Percentiles rank a stretch among this genome's conserved stretches.
These are phyloP conservation scores for Medicago truncatula DNA, from an alignment of 306 rosid species.

Conservation along the genomic window DNA sequence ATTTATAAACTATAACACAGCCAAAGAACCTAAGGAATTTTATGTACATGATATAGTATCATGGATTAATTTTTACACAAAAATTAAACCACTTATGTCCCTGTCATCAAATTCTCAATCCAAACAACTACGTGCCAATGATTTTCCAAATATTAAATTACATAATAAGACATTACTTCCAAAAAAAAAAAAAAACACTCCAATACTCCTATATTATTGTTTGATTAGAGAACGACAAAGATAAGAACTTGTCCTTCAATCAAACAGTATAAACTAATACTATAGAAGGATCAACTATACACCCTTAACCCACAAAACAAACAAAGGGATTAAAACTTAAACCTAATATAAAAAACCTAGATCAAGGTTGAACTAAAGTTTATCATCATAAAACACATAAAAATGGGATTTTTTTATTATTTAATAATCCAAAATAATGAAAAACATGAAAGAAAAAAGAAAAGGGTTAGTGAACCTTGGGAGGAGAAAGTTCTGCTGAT, in stretches of 20 bases:
- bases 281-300: not conserved
- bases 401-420: not conserved
- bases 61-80: constrained; percentile 15
- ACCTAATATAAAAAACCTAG: not conserved
- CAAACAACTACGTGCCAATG: not conserved
- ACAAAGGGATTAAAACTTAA: not conserved
- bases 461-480: constrained; percentile 64
- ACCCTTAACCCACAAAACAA: not conserved
- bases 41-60: constrained; percentile 6
- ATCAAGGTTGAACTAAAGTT: not conserved
- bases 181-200: not conserved
- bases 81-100: not conserved
- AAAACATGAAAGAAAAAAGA: constrained; percentile 2
- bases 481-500: constrained; percentile 76
- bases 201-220: not conserved
- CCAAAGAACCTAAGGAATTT: constrained; percentile 25
- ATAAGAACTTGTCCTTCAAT: not conserved
- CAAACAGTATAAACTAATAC: not conserved
- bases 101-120: constrained; percentile 4
- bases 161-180: not conserved
- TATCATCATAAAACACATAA: not conserved
- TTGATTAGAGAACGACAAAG: constrained; percentile 13
- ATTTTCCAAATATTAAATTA: not conserved
- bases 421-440: not conserved
- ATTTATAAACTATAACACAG: not conserved